phyloP scores from a whole-genome alignment of 164 flowering plant species.

The Saururus chinensis region DNA sequence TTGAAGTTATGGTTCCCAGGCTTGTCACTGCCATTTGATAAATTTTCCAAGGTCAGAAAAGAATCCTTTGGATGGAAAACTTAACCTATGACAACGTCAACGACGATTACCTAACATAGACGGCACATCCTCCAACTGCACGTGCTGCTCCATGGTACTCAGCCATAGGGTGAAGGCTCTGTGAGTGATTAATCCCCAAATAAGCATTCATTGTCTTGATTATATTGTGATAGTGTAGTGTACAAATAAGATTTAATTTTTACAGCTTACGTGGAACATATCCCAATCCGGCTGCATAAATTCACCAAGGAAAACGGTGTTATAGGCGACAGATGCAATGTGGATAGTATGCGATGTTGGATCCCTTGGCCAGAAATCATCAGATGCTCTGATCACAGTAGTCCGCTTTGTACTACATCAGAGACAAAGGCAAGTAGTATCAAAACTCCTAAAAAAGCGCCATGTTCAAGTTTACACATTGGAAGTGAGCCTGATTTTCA shows the following conservation, averaged over 20 bases:
- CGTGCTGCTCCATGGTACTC: constrained; percentile 89
- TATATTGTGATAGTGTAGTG: neutral
- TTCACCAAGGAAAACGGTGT: constrained; percentile 71
- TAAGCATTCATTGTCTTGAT: neutral
- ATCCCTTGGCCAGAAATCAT: constrained; percentile 77
- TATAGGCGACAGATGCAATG: constrained; percentile 82
- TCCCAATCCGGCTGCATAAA: constrained; percentile 98
- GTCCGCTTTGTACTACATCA: constrained; percentile 41
- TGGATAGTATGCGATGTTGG: constrained; percentile 89
- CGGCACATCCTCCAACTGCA: constrained; percentile 78
- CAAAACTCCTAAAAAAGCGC: neutral
- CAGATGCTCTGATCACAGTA: constrained; percentile 76
- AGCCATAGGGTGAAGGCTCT: constrained; percentile 90
- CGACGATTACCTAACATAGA: constrained; percentile 61
- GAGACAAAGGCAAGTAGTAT: neutral
- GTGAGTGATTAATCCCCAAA: neutral
- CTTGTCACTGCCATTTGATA: constrained; percentile 45
- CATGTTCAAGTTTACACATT: neutral
- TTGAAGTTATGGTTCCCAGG: constrained; percentile 73
- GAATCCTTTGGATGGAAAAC: neutral
- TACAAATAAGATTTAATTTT: neutral
- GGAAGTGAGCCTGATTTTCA: neutral
- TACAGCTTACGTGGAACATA: constrained; percentile 68
- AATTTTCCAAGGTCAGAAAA: neutral
- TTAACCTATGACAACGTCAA: neutral